These are phyloP conservation scores for Apostasia shenzhenica DNA, from an alignment of 106 monocot genomes.

Conservation along the genomic window DNA sequence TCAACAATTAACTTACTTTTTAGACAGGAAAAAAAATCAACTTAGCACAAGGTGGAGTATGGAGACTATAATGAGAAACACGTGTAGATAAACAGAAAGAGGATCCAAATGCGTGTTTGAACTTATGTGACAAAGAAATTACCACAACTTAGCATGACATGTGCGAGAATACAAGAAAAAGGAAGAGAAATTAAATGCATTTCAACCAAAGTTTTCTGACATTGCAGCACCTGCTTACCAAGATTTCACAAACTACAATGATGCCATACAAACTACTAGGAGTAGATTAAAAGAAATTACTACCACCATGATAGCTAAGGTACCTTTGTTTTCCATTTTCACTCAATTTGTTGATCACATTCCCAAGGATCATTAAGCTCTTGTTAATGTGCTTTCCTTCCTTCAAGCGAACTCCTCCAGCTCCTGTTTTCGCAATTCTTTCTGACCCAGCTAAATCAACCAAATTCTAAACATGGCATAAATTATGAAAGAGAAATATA, in stretches of 20 bases:
- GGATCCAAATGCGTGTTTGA: not conserved
- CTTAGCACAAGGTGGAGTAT: too few relatives aligned
- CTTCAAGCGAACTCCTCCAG: constrained; percentile 88
- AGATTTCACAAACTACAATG: too few relatives aligned
- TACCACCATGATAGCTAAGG: not conserved
- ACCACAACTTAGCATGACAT: not conserved
- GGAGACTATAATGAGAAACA: not conserved
- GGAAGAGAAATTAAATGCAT: too few relatives aligned
- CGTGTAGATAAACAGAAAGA: not conserved
- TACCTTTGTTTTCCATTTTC: constrained; percentile 85
- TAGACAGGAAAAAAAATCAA: not conserved
- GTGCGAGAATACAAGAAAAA: not conserved
- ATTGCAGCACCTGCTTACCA: too few relatives aligned
- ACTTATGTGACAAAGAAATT: not conserved
- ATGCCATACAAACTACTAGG: too few relatives aligned
- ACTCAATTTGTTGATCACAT: constrained; percentile 93
- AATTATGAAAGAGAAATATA: not conserved
- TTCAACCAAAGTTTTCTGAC: too few relatives aligned
- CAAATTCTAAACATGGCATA: constrained; percentile 49
- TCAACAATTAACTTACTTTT: not conserved
- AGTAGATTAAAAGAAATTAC: not conserved
- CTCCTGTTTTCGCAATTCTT: constrained; percentile 89
- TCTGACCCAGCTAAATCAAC: constrained; percentile 97
- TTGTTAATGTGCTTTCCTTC: constrained; percentile 98
- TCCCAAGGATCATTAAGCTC: constrained; percentile 90